phyloP scores from a whole-genome alignment of 345 rosid genomes.

The Rhizophora mangle region DNA sequence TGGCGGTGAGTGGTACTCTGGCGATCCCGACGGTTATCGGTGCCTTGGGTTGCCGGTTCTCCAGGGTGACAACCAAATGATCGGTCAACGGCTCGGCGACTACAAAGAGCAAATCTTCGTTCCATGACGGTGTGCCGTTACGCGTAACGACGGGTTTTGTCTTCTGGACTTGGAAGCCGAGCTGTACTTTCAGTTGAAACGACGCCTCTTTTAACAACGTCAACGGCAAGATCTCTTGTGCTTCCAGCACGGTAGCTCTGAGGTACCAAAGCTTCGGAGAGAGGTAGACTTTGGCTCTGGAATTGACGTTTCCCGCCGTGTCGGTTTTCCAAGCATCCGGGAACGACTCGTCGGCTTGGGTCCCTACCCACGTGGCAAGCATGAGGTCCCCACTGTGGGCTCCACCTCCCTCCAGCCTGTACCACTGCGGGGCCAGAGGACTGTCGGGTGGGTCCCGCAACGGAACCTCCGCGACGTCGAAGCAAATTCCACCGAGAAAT shows the following conservation, averaged over 20 bases:
- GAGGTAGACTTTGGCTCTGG: conserved; percentile 71
- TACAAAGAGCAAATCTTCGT: conserved; percentile 73
- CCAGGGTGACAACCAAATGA: conserved; percentile 49
- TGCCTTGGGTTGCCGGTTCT: conserved; percentile 57
- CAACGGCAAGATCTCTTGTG: conserved; percentile 55
- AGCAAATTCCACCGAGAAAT: conserved; percentile 77
- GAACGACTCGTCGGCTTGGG: conserved; percentile 91
- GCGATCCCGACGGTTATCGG: conserved; percentile 43
- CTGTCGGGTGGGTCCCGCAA: conserved; percentile 94
- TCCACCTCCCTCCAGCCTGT: conserved; percentile 73
- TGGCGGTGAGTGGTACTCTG: conserved; percentile 38
- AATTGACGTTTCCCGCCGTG: conserved; percentile 55
- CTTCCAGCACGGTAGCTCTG: conserved; percentile 67
- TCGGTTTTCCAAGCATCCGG: conserved; percentile 93
- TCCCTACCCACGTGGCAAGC: conserved; percentile 97
- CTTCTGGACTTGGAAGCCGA: conserved; percentile 73
- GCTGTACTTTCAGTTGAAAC: conserved; percentile 62
- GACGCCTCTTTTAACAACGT: conserved; percentile 50
- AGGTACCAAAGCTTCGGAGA: conserved; percentile 91
- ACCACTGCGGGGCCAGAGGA: conserved; percentile 94
- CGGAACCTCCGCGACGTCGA: conserved; percentile 74
- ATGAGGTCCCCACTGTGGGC: conserved; percentile 61
- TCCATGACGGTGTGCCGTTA: conserved; percentile 75
- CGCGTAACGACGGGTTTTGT: conserved; percentile 52
- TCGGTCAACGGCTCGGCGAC: conserved; percentile 79